Evolutionary conservation across 129 eudicot species (phyloP), one percentile per base, ranked within the genome.

Genomic region (Logfia minima): DNA sequence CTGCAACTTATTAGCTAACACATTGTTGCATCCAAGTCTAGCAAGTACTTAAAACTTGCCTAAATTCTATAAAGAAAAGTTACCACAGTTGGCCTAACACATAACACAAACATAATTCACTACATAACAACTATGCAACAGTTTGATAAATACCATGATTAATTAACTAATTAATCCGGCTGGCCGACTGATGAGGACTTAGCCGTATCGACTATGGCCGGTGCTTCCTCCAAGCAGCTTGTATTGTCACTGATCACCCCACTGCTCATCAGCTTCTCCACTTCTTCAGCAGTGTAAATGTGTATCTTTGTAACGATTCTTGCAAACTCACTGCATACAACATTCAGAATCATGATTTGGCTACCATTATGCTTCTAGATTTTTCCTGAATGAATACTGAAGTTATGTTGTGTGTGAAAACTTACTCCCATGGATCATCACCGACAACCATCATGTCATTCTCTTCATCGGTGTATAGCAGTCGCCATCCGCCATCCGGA

Each of bases 381-480:
- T 11, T 7, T 48, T 48, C 65, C 53, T 66, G 55, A 66, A 67
- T 13, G 16, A 32, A 58, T 65, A 65, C 37, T 65, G 45, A 65
- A 28, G 34, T 45, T 69, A 11, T 3, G 4, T 6, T 29, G 45
- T 3, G 51, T 45, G 60, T 39, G 45, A 28, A 17, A 21, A 75
- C 97, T 90, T 86, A 93, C 98, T 83, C 78, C 96, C 96, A 93
- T 52, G 98, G 96, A 72, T 93, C 96, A 56, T 93, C 97, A 52
- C 98, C 98, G 0, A 88, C 92, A 55, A 93, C 97, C 98, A 93
- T 93, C 92, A 93, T 87, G 78, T 93, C 98, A 62, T 90, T 87
- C 79, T 93, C 98, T 75, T 86, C 92, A 61, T 93, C 98, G 0
- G 98, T 88, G 83, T 85, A 93, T 82, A 93, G 77, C 21, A 93